Base-by-base conservation (phyloP, 495 filamentous ascomycete species). In the Penicillium verhagenii region DNA sequence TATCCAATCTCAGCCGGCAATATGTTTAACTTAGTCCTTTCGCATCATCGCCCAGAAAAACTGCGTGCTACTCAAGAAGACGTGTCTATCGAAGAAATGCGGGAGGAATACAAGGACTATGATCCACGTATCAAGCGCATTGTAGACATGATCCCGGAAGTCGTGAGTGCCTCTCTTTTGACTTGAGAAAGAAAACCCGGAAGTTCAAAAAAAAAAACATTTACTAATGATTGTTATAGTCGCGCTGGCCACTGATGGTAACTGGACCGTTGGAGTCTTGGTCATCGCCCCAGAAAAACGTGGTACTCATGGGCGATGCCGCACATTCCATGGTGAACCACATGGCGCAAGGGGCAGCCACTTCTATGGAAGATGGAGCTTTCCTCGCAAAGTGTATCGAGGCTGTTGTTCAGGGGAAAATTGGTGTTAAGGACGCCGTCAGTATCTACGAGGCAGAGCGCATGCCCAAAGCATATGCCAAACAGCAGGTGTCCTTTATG, bases 251-350 rank as follows among this genome's bases (percentile, higher is more conserved):
- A 6, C 58, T 75, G 9, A 47, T 73, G 37, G 67, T 56, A 23
- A 64, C 63, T 4, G 53, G 47, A 3, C 56, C 67, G 0, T 56
- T 79, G 19, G 3, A 33, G 3, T 66, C 52, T 8, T 76, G 76
- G 72, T 50, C 65, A 10, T 57, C 54, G n/a, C 53, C 50, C 6
- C 71, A 66, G 24, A 60, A 69, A 54, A 65, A 64, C 37, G 42
- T 73, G 6, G 42, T 76, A 0, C 62, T 79, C 9, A 49, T 78
- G 10, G 65, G 76, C 23, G 77, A 80, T 57, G 76, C 74, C 4
- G 75, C 75, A 9, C 77, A 79, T 59, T 65, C 75, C 1, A 77
- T 79, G 74, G 61, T 77, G n/a, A 71, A 72, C 3, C 73, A 75
- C 48, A 72, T 75, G 61, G 69, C 71, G 4, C 71, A 74, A 57